Evolutionary conservation across 2,329 filamentous ascomycete species (phyloP).

Genomic region (Pyrenophora teres): DNA sequence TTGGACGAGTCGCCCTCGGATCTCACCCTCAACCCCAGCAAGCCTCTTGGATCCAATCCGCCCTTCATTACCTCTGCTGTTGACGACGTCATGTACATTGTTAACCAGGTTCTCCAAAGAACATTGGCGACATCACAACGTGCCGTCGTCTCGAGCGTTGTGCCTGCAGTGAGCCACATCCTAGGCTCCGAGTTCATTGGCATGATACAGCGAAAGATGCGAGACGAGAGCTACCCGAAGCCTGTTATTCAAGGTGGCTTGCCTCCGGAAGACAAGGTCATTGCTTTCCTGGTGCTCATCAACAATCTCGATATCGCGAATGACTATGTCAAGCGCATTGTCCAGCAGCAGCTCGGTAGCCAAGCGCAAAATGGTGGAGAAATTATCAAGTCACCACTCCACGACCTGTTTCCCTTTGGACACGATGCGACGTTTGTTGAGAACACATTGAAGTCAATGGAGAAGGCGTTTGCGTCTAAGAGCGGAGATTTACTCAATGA

Average conservation of each 20-base stretch:
- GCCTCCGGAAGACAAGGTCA: constrained; percentile 85
- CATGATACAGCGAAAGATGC: constrained; percentile 98
- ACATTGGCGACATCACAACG: constrained; percentile 85
- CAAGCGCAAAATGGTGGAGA: constrained; percentile 47
- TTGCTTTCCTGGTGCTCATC: constrained; percentile 88
- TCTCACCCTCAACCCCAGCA: constrained; percentile 75
- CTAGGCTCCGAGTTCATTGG: constrained; percentile 89
- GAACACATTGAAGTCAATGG: constrained; percentile 69
- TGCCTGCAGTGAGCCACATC: constrained; percentile 79
- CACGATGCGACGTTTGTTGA: constrained; percentile 73
- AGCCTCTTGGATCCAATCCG: constrained; percentile 73
- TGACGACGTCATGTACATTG: constrained; percentile 99
- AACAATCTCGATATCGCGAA: constrained; percentile 94
- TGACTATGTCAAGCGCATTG: constrained; percentile 88
- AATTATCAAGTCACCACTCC: constrained; percentile 46
- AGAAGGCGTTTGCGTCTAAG: constrained; percentile 75
- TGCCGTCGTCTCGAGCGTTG: constrained; percentile 74
- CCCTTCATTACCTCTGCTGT: constrained; percentile 95
- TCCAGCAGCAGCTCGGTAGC: constrained; percentile 65
- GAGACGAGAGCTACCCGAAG: constrained; percentile 90
- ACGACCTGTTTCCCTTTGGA: constrained; percentile 77
- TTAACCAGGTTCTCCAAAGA: constrained; percentile 87
- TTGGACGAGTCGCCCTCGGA: constrained; percentile 85
- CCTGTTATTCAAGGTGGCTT: constrained; percentile 76
- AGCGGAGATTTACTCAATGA: constrained; percentile 81